Conservation (phyloP, 441 rosid species). For the Raphanus hybrid region DNA sequence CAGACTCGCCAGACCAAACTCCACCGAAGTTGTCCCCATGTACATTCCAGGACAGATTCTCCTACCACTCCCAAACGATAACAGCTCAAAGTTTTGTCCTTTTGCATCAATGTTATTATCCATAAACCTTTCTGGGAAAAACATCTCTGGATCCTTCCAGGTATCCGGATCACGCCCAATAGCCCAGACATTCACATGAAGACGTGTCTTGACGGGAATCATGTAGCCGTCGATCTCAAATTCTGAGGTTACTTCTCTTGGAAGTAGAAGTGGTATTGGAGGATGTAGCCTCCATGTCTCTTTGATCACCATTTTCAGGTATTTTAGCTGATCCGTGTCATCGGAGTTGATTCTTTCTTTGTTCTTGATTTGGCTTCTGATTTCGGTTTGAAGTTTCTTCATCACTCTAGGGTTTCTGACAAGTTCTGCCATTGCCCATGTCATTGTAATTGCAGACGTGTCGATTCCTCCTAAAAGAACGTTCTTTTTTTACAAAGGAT, state of each 20-base stretch:
- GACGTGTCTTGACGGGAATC: neutral
- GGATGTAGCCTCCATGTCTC: slow-evolving; percentile 37
- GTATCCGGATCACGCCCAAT: neutral
- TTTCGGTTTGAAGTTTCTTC: neutral
- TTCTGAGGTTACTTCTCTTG: slow-evolving; percentile 41
- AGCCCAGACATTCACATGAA: neutral
- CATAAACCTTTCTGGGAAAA: neutral
- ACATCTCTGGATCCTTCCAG: neutral
- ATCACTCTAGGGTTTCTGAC: neutral
- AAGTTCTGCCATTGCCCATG: neutral
- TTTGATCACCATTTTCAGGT: slow-evolving; percentile 19
- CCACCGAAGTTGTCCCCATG: neutral
- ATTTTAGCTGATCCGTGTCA: neutral
- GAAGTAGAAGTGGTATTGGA: neutral
- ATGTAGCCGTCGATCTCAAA: neutral
- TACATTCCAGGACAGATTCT: slow-evolving; percentile 4
- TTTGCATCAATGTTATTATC: slow-evolving; percentile 6
- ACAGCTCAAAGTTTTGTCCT: neutral
- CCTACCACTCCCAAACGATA: neutral
- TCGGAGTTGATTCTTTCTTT: neutral
- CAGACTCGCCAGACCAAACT: neutral
- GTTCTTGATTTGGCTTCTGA: neutral
- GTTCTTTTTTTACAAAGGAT: neutral
- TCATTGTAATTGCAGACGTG: neutral
- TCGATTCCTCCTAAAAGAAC: neutral